Evolutionary conservation across 257 asterid genomes (phyloP), one percentile per base, ranked within the genome.

Genomic region (Avicennia marina): DNA sequence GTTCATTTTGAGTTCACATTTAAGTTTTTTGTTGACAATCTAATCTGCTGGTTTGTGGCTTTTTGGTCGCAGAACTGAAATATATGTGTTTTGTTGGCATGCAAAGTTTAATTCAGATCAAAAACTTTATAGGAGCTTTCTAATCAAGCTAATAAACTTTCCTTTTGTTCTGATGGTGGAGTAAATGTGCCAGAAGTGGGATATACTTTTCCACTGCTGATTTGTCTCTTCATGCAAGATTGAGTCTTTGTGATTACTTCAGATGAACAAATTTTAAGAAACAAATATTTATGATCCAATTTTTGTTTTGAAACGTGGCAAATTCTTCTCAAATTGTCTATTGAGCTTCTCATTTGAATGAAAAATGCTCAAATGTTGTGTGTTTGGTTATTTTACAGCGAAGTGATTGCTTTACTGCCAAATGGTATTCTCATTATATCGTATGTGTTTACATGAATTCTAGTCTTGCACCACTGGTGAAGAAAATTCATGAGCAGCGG

Each of bases 391-490:
- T 43, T 31, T 34, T 29, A 11, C 44, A 22, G 11, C 12, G 42
- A 21, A 39, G 21, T 21, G 59, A 26, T 53, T 59, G 41, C 55
- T 42, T 68, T 64, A 11, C 58, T 55, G 56, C 57, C 48, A 29
- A 29, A 29, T 2, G 7, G 33, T 39, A 7, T 22, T 53, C 53
- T 66, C 16, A 60, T 58, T 62, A 19, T 41, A 6, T 48, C 58
- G 52, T 50, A 18, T 56, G 60, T 67, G 45, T 67, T 55, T 22
- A 45, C 61, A 48, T 62, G 53, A n/a, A 70, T 63, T 66, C 36
- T 55, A 85, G 95, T 58, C 86, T 85, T 70, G 91, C 86, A 64
- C 99, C 97, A 32, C 56, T 93, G 81, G 97, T 81, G 77, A 93
- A 89, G 94, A 89, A 84, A 81, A 75, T 93, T 52, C 87, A 75